A percentile compares a stretch with the other conserved stretches of the same genome.
Evolutionary conservation across 257 asterid species (phyloP).

Genomic region (Gentiana straminea): DNA sequence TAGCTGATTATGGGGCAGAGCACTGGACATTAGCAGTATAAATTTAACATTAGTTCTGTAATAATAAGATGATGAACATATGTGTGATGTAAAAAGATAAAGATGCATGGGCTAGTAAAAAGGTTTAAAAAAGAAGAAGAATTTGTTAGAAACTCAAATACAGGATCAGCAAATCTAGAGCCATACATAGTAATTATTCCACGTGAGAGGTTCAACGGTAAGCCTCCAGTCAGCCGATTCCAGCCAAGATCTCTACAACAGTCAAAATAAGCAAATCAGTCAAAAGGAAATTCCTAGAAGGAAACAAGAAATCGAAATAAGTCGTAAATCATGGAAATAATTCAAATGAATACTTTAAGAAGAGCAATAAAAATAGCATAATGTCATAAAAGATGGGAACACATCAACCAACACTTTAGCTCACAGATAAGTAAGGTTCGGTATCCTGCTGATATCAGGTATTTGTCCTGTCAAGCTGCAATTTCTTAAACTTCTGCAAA

Average conservation of each 20-base stretch:
- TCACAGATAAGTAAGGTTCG: slow-evolving; percentile 28
- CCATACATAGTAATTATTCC: slow-evolving; percentile 35
- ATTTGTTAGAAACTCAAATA: neutral
- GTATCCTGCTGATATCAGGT: slow-evolving; percentile 36
- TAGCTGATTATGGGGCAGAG: slow-evolving; percentile 30
- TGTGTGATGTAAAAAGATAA: neutral
- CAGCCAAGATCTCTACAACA: slow-evolving; percentile 35
- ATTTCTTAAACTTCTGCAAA: slow-evolving; percentile 41
- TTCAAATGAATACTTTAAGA: neutral
- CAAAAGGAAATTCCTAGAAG: neutral
- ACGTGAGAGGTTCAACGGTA: slow-evolving; percentile 24
- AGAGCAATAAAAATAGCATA: neutral
- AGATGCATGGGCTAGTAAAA: neutral
- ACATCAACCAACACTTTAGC: slow-evolving; percentile 8
- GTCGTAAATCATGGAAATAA: too few species aligned
- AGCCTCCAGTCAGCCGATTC: slow-evolving; percentile 31
- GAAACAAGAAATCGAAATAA: neutral
- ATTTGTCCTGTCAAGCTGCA: slow-evolving; percentile 32
- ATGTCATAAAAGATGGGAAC: neutral
- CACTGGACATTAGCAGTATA: slow-evolving; percentile 21
- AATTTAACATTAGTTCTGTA: neutral
- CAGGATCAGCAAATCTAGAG: slow-evolving; percentile 1
- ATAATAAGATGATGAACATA: neutral
- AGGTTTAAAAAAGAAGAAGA: neutral
- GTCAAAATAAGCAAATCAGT: slow-evolving; percentile 4